Conservation (phyloP, 179 eudicot species). For the Nepenthes alata region DNA sequence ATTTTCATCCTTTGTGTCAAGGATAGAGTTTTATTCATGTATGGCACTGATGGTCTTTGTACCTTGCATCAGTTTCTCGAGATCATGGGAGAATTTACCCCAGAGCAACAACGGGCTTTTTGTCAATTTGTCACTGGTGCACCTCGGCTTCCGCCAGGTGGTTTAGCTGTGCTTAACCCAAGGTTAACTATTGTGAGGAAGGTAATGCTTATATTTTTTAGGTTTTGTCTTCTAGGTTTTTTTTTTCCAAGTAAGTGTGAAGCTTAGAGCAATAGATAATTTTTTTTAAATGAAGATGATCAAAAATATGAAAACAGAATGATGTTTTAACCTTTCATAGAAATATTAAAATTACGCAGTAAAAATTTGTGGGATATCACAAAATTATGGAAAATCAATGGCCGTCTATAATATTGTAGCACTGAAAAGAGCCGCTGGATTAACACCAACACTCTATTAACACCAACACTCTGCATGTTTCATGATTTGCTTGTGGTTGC, state of each 20-base stretch:
- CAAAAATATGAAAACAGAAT: too few relatives aligned
- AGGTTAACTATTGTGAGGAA: slow-evolving; percentile 95
- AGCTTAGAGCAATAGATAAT: too few relatives aligned
- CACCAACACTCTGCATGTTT: too few relatives aligned
- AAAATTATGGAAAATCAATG: too few relatives aligned
- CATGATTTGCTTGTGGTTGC: slow-evolving; percentile 7
- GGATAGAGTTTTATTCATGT: background rate
- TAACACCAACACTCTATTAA: too few relatives aligned
- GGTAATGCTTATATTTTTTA: slow-evolving; percentile 33
- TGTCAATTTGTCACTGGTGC: slow-evolving; percentile 99
- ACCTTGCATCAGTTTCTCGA: slow-evolving; percentile 57
- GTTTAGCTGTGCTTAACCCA: slow-evolving; percentile 89
- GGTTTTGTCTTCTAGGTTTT: background rate
- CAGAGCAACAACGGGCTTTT: slow-evolving; percentile 93
- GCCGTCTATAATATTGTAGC: too few relatives aligned
- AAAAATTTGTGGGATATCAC: too few relatives aligned
- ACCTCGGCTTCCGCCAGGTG: slow-evolving; percentile 98
- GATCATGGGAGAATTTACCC: slow-evolving; percentile 93
- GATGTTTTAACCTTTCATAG: too few relatives aligned
- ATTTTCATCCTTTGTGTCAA: background rate
- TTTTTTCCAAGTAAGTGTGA: background rate
- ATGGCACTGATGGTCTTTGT: background rate
- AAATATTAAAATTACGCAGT: too few relatives aligned
- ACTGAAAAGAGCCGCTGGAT: too few relatives aligned
- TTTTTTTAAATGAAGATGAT: too few relatives aligned